Base-by-base conservation (phyloP, 306 rosid genomes). In the Vachellia collinsii region DNA sequence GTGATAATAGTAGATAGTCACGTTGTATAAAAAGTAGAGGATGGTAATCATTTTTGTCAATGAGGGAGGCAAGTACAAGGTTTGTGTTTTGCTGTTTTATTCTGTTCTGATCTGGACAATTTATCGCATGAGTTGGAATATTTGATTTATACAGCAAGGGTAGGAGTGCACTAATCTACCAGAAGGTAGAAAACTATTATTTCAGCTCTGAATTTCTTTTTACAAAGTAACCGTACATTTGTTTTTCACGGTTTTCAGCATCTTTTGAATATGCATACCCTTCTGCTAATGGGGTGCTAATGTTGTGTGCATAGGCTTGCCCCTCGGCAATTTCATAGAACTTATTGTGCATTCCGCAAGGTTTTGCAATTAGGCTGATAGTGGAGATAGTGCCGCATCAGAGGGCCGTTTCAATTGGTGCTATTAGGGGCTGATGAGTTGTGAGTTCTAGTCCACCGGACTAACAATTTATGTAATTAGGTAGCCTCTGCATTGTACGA, bases 21-120 rank as follows among this genome's bases (percentile, higher is more conserved):
- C 75, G 82, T 58, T 67, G 80, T 90, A 86, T 83, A 85, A 83
- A 87, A 83, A 82, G 82, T 82, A 79, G 80, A 50, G 85, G 84
- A 80, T 83, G 78, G 77, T 86, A 80, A 71, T 83, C 80, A 73
- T 79, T 86, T 83, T 86, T 74, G 64, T 84, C 79, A 81, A 79
- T 85, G 86, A 81, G 81, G 76, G 75, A 72, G 66, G 78, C 78
- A 68, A 77, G 85, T 84, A 75, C 75, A 63, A 0, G 14, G 77
- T 73, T 69, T 70, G 73, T 67, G 83, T 73, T 82, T 78, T 83
- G 70, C 38, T 47, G 68, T 78, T 61, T 17, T 79, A 65, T 78
- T 83, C 46, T 59, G 80, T 85, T 66, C 71, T 64, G 71, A 76
- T 76, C 67, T 20, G 71, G 51, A 41, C 47, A 69, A 61, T 76